phyloP scores from a whole-genome alignment of 2,329 filamentous ascomycete genomes.

The Ophiosphaerella korrae region DNA sequence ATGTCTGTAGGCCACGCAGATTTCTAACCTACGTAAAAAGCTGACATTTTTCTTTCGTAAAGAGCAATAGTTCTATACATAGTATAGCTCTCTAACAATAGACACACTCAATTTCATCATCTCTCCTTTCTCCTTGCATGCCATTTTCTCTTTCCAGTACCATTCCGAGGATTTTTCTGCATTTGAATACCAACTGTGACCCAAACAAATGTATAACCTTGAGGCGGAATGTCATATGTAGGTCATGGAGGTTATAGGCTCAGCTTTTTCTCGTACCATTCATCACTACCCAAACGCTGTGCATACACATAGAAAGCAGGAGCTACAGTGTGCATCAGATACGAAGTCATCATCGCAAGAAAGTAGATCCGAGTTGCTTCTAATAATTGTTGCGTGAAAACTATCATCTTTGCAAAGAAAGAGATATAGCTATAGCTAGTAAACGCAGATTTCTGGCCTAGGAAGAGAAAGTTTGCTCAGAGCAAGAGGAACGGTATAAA shows the following conservation, averaged over 20 bases:
- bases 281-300: constrained; percentile 12
- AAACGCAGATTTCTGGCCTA: constrained; percentile 3
- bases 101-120: constrained; percentile 5
- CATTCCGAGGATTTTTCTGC: background rate
- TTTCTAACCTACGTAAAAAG: too few species aligned
- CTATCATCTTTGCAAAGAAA: constrained; percentile 11
- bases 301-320: constrained; percentile 7
- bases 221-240: constrained; percentile 3
- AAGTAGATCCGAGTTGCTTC: constrained; percentile 12
- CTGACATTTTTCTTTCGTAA: too few species aligned
- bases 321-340: constrained; percentile 13
- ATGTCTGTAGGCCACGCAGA: too few species aligned
- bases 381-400: constrained; percentile 5
- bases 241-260: constrained; percentile 10
- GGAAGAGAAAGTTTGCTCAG: constrained; percentile 8
- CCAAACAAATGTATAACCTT: background rate
- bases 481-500: constrained; percentile 4
- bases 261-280: constrained; percentile 12
- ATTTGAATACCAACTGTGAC: too few species aligned
- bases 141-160: constrained; percentile 9
- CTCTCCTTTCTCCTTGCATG: constrained; percentile 7
- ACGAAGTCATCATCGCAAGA: constrained; percentile 13
- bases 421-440: constrained; percentile 12
- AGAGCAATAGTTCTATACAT: constrained; percentile 3
- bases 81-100: constrained; percentile 5